Percentiles rank a stretch among this genome's conserved stretches.
Evolutionary conservation across 805 yeast species (phyloP).

Genomic region (Candida xyloterini): DNA sequence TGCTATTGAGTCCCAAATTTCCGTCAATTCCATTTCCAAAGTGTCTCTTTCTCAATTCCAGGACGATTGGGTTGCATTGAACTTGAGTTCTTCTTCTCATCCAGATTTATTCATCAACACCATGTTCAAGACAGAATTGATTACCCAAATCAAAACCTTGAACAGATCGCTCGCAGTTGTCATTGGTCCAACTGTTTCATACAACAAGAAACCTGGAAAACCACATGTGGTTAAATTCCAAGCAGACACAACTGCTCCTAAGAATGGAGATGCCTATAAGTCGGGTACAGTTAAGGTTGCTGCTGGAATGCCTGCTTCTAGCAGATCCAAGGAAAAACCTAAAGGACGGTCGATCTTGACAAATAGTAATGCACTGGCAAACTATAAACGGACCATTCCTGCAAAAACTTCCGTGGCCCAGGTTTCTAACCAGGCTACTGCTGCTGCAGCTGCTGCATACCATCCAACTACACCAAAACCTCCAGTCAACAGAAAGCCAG

Average conservation of each 20-base stretch:
- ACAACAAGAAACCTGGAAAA: constrained; percentile 89
- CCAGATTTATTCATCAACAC: constrained; percentile 83
- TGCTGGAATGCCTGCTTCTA: constrained; percentile 71
- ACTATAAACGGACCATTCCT: constrained; percentile 23
- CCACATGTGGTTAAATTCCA: constrained; percentile 69
- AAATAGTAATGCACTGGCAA: constrained; percentile 25
- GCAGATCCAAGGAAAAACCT: constrained; percentile 74
- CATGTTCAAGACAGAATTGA: constrained; percentile 83
- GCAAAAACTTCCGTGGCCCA: constrained; percentile 8
- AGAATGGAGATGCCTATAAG: constrained; percentile 71
- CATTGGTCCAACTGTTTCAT: constrained; percentile 70
- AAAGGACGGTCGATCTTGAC: constrained; percentile 41
- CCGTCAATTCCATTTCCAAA: constrained; percentile 55
- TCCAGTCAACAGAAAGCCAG: constrained; percentile 30
- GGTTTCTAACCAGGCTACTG: constrained; percentile 32
- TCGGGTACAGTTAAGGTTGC: constrained; percentile 82
- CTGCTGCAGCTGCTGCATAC: constrained; percentile 39
- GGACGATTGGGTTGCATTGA: constrained; percentile 89
- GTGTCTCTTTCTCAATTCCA: constrained; percentile 72
- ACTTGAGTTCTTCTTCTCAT: constrained; percentile 48
- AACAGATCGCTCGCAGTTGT: constrained; percentile 57
- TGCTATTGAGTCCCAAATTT: constrained; percentile 59
- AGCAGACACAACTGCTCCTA: constrained; percentile 61
- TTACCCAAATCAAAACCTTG: constrained; percentile 66
- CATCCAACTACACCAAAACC: constrained; percentile 32